These are phyloP conservation scores for Pseudoneurospora amorphoporcata DNA, from an alignment of 495 filamentous ascomycete species.

Conservation along the genomic window DNA sequence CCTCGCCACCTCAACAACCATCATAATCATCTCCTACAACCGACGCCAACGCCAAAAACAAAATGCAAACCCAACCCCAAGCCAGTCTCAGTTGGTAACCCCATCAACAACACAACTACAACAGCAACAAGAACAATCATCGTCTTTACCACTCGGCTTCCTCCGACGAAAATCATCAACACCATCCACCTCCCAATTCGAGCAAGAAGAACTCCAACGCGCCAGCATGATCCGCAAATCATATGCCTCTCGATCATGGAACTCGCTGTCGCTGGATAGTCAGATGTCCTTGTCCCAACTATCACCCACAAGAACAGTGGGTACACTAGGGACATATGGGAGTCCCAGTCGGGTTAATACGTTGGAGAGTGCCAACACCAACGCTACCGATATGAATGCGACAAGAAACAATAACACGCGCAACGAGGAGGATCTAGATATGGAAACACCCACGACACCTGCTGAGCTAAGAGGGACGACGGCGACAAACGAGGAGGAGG, in stretches of 20 bases:
- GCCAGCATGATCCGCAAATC: slow-evolving; percentile 39
- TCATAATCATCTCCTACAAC: slow-evolving; percentile 13
- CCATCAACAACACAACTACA: background rate
- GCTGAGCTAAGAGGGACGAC: slow-evolving; percentile 2
- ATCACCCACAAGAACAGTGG: background rate
- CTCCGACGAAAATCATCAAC: slow-evolving; percentile 15
- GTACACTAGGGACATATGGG: background rate
- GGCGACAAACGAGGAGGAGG: slow-evolving; percentile 11
- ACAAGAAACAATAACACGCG: background rate
- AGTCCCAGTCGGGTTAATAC: background rate
- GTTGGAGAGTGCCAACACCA: background rate
- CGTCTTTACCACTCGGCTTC: background rate
- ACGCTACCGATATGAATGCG: background rate
- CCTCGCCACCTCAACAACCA: slow-evolving; percentile 14
- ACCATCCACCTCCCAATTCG: slow-evolving; percentile 7
- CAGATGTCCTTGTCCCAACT: background rate
- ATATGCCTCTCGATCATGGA: slow-evolving; percentile 27
- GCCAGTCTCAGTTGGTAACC: slow-evolving; percentile 9
- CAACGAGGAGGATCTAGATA: background rate
- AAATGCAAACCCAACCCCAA: slow-evolving; percentile 11
- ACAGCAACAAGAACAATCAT: background rate
- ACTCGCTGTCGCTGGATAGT: background rate
- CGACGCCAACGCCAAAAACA: slow-evolving; percentile 13
- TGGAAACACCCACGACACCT: slow-evolving; percentile 1
- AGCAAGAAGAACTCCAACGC: slow-evolving; percentile 30